Base-by-base conservation (phyloP, 2,329 filamentous ascomycete genomes). In the Diaporthe amygdali region DNA sequence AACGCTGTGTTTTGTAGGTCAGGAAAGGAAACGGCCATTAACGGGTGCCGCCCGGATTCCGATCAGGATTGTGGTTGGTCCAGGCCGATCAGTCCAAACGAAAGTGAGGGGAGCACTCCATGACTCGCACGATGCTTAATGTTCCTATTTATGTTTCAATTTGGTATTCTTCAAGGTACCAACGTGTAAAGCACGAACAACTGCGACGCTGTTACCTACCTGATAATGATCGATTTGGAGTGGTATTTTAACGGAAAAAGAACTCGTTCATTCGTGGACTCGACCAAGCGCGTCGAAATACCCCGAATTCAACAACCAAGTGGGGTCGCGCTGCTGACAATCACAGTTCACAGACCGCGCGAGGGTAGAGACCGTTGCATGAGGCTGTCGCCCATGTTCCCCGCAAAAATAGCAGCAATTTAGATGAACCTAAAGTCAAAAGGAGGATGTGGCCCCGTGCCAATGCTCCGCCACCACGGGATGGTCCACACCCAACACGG, bases 361-460 rank as follows among this genome's bases (percentile, higher is more conserved):
- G n/a, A 41, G 27, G 20, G 22, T 32, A 25, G n/a, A 20, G 20
- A 17, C 44, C 41, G 30, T 14, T 14, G 20, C 41, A 5, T 64
- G 59, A 64, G 59, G 59, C 12, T 64, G 44, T 64, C 59, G 30
- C 27, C 44, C 30, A 49, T 37, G 30, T 6, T 64, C 59, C 59
- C 59, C 59, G 59, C 59, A 49, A 14, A 49, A 49, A 25, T 17
- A 7, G 22, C 5, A 7, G 22, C 5, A 64, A 49, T 64, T 64
- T 49, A 64, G 59, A 64, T 49, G 59, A 49, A 25, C 59, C 59
- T 30, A 64, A 20, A 37, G 44, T 64, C 44, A 64, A 64, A 64
- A 64, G 59, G 59, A 49, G 59, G n/a, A 37, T 37, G 59, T 49
- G 44, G 44, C 12, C 30, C 59, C 59, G 59, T 25, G 20, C 59